These are phyloP conservation scores for Rhinocladiella similis DNA, from an alignment of 2,329 filamentous ascomycete species.

Conservation along the genomic window DNA sequence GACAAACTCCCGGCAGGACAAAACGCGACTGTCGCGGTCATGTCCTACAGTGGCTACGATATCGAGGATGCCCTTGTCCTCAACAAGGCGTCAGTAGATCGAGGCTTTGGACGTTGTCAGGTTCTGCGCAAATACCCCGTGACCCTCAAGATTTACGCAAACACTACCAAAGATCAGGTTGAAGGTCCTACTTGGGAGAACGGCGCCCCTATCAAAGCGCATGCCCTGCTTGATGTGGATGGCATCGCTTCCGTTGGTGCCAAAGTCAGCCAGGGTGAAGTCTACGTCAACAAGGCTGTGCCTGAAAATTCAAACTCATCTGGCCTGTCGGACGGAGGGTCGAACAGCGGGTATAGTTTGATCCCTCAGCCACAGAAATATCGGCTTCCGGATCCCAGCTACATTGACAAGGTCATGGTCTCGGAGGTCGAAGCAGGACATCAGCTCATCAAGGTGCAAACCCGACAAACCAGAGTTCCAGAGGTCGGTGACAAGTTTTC, in stretches of 20 bases:
- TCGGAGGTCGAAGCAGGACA: slow-evolving; percentile 85
- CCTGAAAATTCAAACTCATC: slow-evolving; percentile 76
- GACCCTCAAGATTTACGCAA: slow-evolving; percentile 84
- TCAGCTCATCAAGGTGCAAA: slow-evolving; percentile 88
- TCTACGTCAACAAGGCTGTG: slow-evolving; percentile 86
- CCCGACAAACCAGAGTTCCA: slow-evolving; percentile 89
- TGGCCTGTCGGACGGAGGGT: slow-evolving; percentile 66
- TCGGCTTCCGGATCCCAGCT: slow-evolving; percentile 78
- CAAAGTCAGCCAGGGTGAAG: slow-evolving; percentile 73
- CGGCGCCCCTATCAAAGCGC: slow-evolving; percentile 64
- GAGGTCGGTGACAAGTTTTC: slow-evolving; percentile 99
- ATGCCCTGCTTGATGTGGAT: slow-evolving; percentile 75
- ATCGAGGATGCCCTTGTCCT: slow-evolving; percentile 97
- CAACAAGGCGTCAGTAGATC: slow-evolving; percentile 93
- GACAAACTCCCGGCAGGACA: slow-evolving; percentile 96
- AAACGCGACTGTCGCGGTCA: slow-evolving; percentile 96
- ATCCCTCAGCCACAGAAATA: slow-evolving; percentile 61
- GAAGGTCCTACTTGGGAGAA: slow-evolving; percentile 56
- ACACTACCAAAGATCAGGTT: slow-evolving; percentile 66
- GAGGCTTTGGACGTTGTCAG: slow-evolving; percentile 94
- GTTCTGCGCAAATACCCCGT: slow-evolving; percentile 95
- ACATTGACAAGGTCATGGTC: slow-evolving; percentile 95
- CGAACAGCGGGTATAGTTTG: slow-evolving; percentile 27
- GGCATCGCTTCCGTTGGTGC: slow-evolving; percentile 86
- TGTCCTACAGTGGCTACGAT: slow-evolving; percentile 99